Evolutionary conservation across 1,139 yeast genomes (phyloP).

Genomic region (Scheffersomyces quercinus): DNA sequence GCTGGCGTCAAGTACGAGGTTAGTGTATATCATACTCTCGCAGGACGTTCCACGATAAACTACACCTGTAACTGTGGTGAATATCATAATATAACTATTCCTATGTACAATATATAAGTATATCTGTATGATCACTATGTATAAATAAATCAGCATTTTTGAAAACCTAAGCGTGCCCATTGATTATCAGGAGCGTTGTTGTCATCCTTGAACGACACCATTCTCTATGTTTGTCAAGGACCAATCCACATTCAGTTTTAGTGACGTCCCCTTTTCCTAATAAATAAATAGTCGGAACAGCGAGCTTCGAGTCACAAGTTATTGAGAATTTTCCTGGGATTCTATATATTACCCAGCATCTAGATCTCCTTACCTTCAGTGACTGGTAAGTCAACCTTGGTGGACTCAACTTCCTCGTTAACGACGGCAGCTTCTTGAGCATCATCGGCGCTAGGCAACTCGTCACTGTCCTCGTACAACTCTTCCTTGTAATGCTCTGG

Average conservation of each 20-base stretch:
- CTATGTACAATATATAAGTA: slow-evolving; percentile 2
- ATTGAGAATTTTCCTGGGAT: too few relatives aligned
- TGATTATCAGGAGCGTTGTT: too few relatives aligned
- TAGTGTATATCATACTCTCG: too few relatives aligned
- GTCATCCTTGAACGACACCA: too few relatives aligned
- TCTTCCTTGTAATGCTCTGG: slow-evolving; percentile 96
- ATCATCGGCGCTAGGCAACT: slow-evolving; percentile 8
- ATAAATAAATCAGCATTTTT: not conserved
- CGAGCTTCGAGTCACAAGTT: too few relatives aligned
- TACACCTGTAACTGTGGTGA: not conserved
- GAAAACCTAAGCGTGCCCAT: not conserved
- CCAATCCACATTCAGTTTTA: too few relatives aligned
- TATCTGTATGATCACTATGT: slow-evolving; percentile 1
- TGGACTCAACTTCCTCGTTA: slow-evolving; percentile 2
- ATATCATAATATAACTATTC: slow-evolving; percentile 1
- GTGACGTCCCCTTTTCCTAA: too few relatives aligned
- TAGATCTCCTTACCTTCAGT: not conserved
- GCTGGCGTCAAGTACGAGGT: too few relatives aligned
- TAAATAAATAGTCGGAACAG: too few relatives aligned
- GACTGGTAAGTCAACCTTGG: slow-evolving; percentile 1
- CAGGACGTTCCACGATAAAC: too few relatives aligned
- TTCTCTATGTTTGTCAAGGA: too few relatives aligned
- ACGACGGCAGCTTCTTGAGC: slow-evolving; percentile 14
- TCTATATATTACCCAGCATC: too few relatives aligned
- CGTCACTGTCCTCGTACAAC: slow-evolving; percentile 70